Base-by-base conservation (phyloP, 805 yeast species). In the Barnettozyma botsteinii region DNA sequence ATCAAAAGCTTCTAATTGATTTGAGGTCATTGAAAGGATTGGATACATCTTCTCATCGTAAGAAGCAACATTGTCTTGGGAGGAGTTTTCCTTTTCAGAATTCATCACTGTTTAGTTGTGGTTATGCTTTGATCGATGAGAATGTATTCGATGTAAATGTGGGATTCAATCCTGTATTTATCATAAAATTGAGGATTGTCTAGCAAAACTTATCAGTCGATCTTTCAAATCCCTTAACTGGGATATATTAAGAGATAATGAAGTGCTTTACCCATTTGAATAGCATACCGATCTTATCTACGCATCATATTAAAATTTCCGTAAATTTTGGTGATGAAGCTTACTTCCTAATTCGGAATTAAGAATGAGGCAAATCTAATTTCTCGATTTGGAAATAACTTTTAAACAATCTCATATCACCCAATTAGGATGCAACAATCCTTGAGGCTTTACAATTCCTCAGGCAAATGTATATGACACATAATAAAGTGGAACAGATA, bases 21-120 rank as follows among this genome's bases (percentile, higher is more conserved):
- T 30, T 22, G 39, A 36, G 31, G 24, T 30, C 19, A 24, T 25
- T n/a, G 39, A 30, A 30, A 17, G 25, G 10, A 30, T 24, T 9
- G n/a, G 14, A 8, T 30, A 18, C 25, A 23, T 29, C 15, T 30
- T 23, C 20, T 36, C 39, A 18, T 36, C 34, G 20, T 29, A 36
- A 13, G 39, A 36, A n/a, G 5, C 34, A 30, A 18, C 30, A 18
- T 18, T 11, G n/a, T 33, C 34, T 24, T 31, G 33, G 20, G 22
- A 19, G 12, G 18, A 4, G 15, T 36, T 36, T 19, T 36, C 39
- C 18, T 36, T 26, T 23, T 31, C 33, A 15, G 28, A 36, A 15
- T 29, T n/a, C 39, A 36, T 36, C 23, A 13, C 18, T 18, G 6
- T 7, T 21, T 21, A 8, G 30, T 15, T n/a, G n/a, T n/a, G n/a